Evolutionary conservation across 2,329 filamentous ascomycete genomes (phyloP), one percentile per base, ranked within the genome.

Genomic region (Fusarium veterinarium): DNA sequence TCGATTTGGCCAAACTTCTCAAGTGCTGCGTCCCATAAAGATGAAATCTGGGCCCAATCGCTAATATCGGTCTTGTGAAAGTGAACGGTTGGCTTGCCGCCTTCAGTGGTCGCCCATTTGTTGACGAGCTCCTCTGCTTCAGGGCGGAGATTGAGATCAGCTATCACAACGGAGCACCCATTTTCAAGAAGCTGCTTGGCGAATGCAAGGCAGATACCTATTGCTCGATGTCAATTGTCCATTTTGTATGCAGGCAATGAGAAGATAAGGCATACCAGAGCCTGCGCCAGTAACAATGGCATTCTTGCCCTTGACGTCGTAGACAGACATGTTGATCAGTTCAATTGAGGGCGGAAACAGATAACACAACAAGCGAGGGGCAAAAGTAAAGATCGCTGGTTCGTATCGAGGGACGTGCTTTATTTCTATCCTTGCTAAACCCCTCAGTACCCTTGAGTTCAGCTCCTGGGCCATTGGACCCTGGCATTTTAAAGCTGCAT

Each of bases 1-100:
- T 91, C 88, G 5, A 92, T 73, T 12, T 86, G 81, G 0, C 87
- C 88, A 67, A 87, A 91, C 3, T 78, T 76, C 19, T 82, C 73
- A 1, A 89, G 42, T 0, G 89, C 83, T 0, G 23, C 58, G 11
- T 76, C 68, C 76, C 75, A 80, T 6, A 78, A n/a, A 4, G 67
- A 37, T 7, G 57, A 73, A 37, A 80, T 76, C 30, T 79, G 74
- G 0, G 60, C 38, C 72, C 71, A 76, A n/a, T 78, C 74, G 55
- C 69, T 70, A 6, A 81, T 59, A 53, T 78, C 73, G 6, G 75
- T 75, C 60, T 77, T 68, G 49, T 75, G 70, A 51, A 77, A 80
- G 16, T 19, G 31, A 0, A 35, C 53, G 1, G 10, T 57, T 2
- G 53, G 30, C 23, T 48, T 33, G 7, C 5, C 14, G 4, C 7